A percentile compares a stretch with the other conserved stretches of the same genome.
Conservation (phyloP, 169 alveolate genomes). For the Eimeria tenella region DNA sequence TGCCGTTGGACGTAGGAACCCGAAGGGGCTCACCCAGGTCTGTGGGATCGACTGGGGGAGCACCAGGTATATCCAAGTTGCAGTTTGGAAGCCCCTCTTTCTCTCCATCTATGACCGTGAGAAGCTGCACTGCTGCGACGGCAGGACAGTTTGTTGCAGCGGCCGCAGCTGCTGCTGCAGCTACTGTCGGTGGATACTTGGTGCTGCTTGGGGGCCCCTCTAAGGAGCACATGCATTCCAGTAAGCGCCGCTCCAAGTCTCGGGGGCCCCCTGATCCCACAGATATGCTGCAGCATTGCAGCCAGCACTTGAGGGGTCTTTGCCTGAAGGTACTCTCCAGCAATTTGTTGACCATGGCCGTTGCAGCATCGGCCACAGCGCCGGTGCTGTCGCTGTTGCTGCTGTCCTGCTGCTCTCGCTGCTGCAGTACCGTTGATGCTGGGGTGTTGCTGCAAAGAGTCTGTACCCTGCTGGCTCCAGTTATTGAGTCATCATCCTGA, state of each 20-base stretch:
- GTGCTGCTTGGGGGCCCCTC: slow-evolving; percentile 33
- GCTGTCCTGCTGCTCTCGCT: slow-evolving; percentile 37
- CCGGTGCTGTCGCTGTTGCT: slow-evolving; percentile 31
- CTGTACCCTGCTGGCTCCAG: not conserved
- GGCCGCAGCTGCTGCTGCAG: slow-evolving; percentile 50
- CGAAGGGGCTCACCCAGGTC: no score
- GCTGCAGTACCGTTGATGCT: slow-evolving; percentile 9
- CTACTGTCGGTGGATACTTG: slow-evolving; percentile 13
- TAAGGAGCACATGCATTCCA: slow-evolving; percentile 29
- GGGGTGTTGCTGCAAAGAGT: not conserved
- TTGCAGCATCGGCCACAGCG: not conserved
- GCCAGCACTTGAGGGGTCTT: not conserved
- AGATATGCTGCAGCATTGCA: slow-evolving; percentile 29
- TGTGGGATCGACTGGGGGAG: not conserved
- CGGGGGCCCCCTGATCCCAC: slow-evolving; percentile 18
- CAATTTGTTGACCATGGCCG: not conserved
- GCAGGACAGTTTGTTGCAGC: slow-evolving; percentile 12
- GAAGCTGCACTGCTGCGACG: slow-evolving; percentile 39
- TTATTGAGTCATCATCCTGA: not conserved
- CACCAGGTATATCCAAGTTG: not conserved
- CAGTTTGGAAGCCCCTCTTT: not conserved
- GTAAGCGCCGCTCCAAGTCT: slow-evolving; percentile 5
- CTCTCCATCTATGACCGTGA: not conserved
- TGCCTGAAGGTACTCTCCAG: not conserved
- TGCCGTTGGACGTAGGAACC: no score